Base-by-base conservation (phyloP, 768 basidiomycete genomes). In the Mycena polygramma region DNA sequence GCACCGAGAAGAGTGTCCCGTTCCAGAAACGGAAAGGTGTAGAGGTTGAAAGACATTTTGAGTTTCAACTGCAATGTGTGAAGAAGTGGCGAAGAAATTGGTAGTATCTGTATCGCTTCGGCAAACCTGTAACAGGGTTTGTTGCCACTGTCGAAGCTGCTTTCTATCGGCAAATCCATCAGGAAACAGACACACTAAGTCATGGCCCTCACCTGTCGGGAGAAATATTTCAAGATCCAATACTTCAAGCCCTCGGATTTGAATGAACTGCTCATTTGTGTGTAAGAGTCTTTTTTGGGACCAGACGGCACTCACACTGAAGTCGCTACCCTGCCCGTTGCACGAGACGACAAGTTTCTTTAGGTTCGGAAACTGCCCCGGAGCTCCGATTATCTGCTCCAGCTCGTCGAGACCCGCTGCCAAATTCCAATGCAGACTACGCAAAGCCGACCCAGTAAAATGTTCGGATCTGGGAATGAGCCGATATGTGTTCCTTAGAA, bases 21-120 rank as follows among this genome's bases (percentile, higher is more conserved):
- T 30, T 41, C 52, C 26, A 43, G 48, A 41, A 17, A 54, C n/a
- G 62, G 41, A 53, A 63, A 63, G 7, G 20, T 39, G n/a, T 63
- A 24, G 48, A n/a, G n/a, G 11, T 63, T 24, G 46, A 30, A 63
- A 0, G 61, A 41, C 13, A 63, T 57, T n/a, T 30, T 43, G 57
- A 63, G 20, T 43, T 45, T 49, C 19, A 69, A 52, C 8, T 57
- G 48, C 17, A 69, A 52, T 3, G 55, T 46, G 48, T 51, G 68
- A 19, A 69, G 54, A 46, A 51, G 61, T 1, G 61, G 68, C 4
- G 60, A 69, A 30, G 54, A 17, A 7, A 13, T 35, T 2, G 68
- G 68, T 3, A 69, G 62, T n/a, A 30, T 41, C 20, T 69, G 54
- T 11, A 69, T 24, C 30, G 61, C 54, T 37, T 69, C 61, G 15